Evolutionary conservation across 352 stramenopile species (phyloP).

Genomic region (Achlya hypogyna): DNA sequence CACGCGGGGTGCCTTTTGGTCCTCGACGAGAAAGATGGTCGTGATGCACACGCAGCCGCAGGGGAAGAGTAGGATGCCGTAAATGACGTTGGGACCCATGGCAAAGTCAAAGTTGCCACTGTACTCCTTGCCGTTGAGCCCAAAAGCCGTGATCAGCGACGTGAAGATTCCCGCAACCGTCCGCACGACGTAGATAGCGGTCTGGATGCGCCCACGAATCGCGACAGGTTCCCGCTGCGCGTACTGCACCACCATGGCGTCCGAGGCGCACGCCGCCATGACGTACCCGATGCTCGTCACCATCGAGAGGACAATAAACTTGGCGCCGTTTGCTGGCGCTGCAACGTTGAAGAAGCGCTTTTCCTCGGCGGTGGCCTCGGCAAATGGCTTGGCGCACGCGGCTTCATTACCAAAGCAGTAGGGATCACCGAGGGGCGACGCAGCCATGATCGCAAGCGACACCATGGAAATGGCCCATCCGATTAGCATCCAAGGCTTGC

Average conservation of each 20-base stretch:
- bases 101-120: slow-evolving; percentile 39
- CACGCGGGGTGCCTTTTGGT: slow-evolving; percentile 16
- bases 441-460: neutral
- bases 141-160: slow-evolving; percentile 27
- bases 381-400: neutral
- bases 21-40: slow-evolving; percentile 23
- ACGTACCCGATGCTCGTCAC: slow-evolving; percentile 34
- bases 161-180: slow-evolving; percentile 32
- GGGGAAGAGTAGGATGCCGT: slow-evolving; percentile 26
- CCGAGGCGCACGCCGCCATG: slow-evolving; percentile 29
- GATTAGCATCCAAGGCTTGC: slow-evolving; percentile 54
- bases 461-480: slow-evolving; percentile 32
- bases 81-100: slow-evolving; percentile 22
- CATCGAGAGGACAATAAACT: slow-evolving; percentile 35
- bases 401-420: neutral
- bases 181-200: slow-evolving; percentile 36
- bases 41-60: slow-evolving; percentile 23
- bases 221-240: slow-evolving; percentile 31
- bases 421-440: neutral
- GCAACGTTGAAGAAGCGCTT: slow-evolving; percentile 26
- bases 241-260: slow-evolving; percentile 35
- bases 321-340: slow-evolving; percentile 21
- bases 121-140: slow-evolving; percentile 38
- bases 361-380: neutral
- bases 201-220: slow-evolving; percentile 31